Evolutionary conservation across 139 green algal species (phyloP), one percentile per base, ranked within the genome.

Genomic region (Volvox africanus): DNA sequence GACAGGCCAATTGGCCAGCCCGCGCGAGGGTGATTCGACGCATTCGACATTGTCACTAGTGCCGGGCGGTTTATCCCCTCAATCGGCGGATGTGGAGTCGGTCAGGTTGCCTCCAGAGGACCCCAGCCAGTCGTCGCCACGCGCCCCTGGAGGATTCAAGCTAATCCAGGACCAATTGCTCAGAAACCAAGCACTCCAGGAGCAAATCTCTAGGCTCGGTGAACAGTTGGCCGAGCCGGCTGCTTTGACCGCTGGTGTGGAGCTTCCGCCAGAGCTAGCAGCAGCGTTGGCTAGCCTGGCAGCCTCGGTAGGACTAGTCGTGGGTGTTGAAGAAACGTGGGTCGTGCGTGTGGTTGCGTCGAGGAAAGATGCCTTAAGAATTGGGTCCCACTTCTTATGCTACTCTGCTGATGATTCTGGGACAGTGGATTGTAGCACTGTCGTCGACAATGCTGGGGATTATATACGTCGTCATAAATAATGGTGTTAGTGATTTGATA

Each of bases 121-220:
- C 5, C 44, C 44, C 9, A 9, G 9, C 44, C 44, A 55, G 44
- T 82, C 32, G 30, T 35, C 32, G 75, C 30, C 75, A 19, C 78
- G 78, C 1, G 37, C 36, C 33, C 20, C 36, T 2, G 36, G 37
- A 24, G 24, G 36, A 33, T 32, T 11, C 18, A 26, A 86, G 6
- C 80, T 50, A 55, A 37, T 86, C 30, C 80, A 86, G 80, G 50
- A 28, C 61, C 78, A 84, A 44, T 26, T 68, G 78, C 78, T 84
- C 78, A 35, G 78, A 20, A 87, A 76, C 61, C 81, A 33, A 14
- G 62, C 32, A 0, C 6, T 88, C 19, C 82, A 88, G 61, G 65
- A 79, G 62, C 33, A 79, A 35, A 36, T 88, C 24, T 35, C 32
- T 3, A 11, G 33, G 32, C 82, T 88, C 12, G 65, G 35, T 6